Conservation (phyloP, 306 rosid genomes). For the Cucurbita ficifolia region DNA sequence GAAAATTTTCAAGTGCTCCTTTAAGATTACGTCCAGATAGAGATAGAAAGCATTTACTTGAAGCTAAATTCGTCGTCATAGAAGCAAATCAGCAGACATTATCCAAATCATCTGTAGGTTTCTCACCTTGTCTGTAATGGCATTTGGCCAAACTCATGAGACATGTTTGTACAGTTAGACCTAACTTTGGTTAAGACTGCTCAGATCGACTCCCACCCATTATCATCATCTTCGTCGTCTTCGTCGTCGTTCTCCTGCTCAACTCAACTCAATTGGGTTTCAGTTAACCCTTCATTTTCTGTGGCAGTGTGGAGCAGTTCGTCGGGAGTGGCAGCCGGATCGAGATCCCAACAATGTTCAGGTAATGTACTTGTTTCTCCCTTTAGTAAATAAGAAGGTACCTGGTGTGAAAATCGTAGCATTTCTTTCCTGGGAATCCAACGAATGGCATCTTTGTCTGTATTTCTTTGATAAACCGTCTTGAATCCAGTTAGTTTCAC, state of each 20-base stretch:
- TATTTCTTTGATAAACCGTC: conserved; percentile 60
- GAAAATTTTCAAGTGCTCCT: not conserved
- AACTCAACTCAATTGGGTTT: conserved; percentile 13
- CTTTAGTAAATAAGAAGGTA: conserved; percentile 68
- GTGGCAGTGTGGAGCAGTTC: conserved; percentile 68
- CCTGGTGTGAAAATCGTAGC: conserved; percentile 93
- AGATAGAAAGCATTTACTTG: not conserved
- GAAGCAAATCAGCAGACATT: conserved; percentile 13
- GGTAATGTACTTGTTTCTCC: conserved; percentile 47
- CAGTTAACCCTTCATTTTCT: conserved; percentile 20
- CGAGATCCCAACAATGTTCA: conserved; percentile 83
- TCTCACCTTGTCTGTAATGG: conserved; percentile 32
- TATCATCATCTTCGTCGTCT: not conserved
- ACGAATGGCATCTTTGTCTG: conserved; percentile 46
- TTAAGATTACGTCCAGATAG: not conserved
- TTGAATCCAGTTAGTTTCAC: conserved; percentile 71
- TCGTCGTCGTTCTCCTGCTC: conserved; percentile 7
- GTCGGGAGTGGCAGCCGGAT: conserved; percentile 96
- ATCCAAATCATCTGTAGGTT: conserved; percentile 40
- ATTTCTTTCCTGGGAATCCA: conserved; percentile 86
- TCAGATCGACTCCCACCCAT: not conserved
- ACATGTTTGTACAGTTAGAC: conserved; percentile 77
- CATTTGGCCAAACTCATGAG: conserved; percentile 37
- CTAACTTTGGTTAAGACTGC: conserved; percentile 25
- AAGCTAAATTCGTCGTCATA: not conserved